Conservation (phyloP, 345 rosid genomes). For the Bruguiera gymnorhiza region DNA sequence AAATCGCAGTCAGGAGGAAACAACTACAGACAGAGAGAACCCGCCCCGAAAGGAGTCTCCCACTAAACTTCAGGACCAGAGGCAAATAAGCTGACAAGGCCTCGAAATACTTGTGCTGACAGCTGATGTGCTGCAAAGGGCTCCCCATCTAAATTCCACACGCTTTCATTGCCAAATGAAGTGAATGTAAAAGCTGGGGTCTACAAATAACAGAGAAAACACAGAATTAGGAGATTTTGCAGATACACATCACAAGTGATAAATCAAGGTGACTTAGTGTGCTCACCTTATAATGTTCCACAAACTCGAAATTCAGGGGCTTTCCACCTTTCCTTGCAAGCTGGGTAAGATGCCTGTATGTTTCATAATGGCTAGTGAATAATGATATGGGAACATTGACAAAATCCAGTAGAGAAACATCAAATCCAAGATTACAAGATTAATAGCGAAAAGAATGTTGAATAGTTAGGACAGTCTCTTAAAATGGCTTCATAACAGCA, state of each 20-base stretch:
- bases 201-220: conserved; percentile 34
- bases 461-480: too few relatives aligned
- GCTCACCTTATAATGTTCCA: conserved; percentile 79
- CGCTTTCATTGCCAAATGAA: conserved; percentile 68
- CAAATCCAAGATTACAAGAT: background rate
- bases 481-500: conserved; percentile 1
- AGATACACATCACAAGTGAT: background rate
- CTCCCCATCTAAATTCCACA: conserved; percentile 97
- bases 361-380: background rate
- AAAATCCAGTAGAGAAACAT: background rate
- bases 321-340: conserved; percentile 77
- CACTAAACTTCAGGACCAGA: conserved; percentile 81
- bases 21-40: background rate
- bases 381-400: background rate
- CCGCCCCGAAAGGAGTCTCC: background rate
- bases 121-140: conserved; percentile 78
- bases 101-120: conserved; percentile 87
- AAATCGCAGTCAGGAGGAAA: background rate
- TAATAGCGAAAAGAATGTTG: background rate
- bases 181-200: conserved; percentile 82
- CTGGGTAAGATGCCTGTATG: conserved; percentile 84
- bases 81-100: conserved; percentile 79
- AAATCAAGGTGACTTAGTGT: conserved; percentile 3
- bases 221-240: background rate
- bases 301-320: conserved; percentile 77